Conservation (phyloP, 2,329 filamentous ascomycete species). For the Phialophora chinensis region DNA sequence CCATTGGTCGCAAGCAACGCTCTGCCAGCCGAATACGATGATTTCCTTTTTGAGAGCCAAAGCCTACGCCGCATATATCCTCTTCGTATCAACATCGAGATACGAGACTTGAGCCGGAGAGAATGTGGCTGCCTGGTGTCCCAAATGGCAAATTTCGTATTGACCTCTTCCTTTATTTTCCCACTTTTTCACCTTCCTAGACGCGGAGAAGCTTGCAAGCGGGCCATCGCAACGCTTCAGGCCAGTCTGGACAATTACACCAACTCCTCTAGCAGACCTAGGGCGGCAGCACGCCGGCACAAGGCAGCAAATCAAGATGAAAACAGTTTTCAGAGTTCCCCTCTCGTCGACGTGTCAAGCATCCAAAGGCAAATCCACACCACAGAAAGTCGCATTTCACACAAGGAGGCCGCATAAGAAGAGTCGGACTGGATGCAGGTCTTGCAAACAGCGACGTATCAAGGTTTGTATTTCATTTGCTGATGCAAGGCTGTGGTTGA, state of each 20-base stretch:
- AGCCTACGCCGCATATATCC: background rate
- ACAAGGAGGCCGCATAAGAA: conserved; percentile 31
- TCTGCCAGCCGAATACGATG: conserved; percentile 13
- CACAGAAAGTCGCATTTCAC: conserved; percentile 12
- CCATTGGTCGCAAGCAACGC: background rate
- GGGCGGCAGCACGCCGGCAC: conserved; percentile 2
- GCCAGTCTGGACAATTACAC: background rate
- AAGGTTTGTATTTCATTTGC: conserved; percentile 16
- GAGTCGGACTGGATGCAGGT: conserved; percentile 26
- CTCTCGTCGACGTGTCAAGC: background rate
- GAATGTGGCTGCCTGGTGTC: conserved; percentile 20
- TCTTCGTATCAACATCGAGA: background rate
- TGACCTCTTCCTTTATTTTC: background rate
- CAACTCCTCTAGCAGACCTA: background rate
- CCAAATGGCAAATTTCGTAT: conserved; percentile 27
- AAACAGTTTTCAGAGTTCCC: conserved; percentile 23
- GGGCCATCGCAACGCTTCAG: background rate
- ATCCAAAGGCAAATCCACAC: background rate
- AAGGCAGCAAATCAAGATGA: conserved; percentile 22
- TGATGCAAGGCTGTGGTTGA: background rate
- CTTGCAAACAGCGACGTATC: conserved; percentile 30
- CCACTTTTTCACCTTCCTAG: background rate
- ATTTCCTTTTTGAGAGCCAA: conserved; percentile 11
- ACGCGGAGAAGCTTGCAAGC: background rate
- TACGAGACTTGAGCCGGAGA: background rate